A percentile compares a stretch with the other conserved stretches of the same genome.
Evolutionary conservation across 257 asterid genomes (phyloP).

Genomic region (Nemophila menziesii): DNA sequence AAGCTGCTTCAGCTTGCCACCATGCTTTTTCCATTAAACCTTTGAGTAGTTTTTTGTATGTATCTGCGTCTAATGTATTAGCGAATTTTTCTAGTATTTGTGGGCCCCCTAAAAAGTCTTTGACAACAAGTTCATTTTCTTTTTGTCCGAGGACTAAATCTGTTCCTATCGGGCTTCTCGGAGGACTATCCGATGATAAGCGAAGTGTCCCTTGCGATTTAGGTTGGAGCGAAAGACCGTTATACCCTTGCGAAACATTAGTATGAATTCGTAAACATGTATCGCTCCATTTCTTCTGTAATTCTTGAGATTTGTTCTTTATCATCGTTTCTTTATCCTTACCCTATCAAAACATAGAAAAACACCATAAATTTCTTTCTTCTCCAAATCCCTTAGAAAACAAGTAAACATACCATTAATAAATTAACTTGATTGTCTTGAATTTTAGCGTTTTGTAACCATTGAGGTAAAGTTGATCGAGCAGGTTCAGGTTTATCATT

Average conservation of each 20-base stretch:
- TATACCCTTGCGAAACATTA: conserved; percentile 38
- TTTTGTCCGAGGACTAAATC: conserved; percentile 72
- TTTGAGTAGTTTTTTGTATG: conserved; percentile 70
- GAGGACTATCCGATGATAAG: conserved; percentile 26
- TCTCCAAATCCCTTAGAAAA: neutral
- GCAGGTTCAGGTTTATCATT: conserved; percentile 32
- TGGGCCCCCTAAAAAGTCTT: conserved; percentile 46
- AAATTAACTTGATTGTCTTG: conserved; percentile 23
- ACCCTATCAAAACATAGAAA: conserved; percentile 22
- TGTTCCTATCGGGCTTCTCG: conserved; percentile 69
- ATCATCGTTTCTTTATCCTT: conserved; percentile 40
- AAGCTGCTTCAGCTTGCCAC: conserved; percentile 94
- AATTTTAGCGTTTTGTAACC: conserved; percentile 72
- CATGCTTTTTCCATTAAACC: conserved; percentile 86
- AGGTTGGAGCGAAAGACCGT: conserved; percentile 25
- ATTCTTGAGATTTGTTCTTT: conserved; percentile 48
- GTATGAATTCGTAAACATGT: conserved; percentile 69
- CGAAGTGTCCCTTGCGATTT: conserved; percentile 4
- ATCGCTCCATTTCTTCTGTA: conserved; percentile 72
- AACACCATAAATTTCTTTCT: conserved; percentile 7
- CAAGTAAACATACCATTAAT: conserved; percentile 30
- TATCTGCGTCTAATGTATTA: conserved; percentile 47
- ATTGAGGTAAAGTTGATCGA: conserved; percentile 48
- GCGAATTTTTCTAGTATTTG: conserved; percentile 51
- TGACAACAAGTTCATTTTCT: conserved; percentile 30